A percentile compares a stretch with the other conserved stretches of the same genome.
These are phyloP conservation scores for Rhynchospora tenuis DNA, from an alignment of 176 grass and related monocot genomes.

Conservation along the genomic window DNA sequence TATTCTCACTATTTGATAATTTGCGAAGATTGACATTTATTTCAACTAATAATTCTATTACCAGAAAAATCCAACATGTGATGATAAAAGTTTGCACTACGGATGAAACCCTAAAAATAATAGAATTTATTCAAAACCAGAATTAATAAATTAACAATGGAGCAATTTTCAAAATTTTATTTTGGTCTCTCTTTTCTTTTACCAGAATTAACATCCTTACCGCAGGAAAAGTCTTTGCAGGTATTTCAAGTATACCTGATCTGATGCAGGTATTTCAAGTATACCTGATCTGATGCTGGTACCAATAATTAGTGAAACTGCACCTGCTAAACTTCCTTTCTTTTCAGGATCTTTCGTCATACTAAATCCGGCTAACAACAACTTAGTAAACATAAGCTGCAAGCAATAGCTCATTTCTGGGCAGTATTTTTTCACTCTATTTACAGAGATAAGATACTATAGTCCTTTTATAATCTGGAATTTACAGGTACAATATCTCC, in stretches of 20 bases:
- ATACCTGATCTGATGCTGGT: conserved; percentile 90
- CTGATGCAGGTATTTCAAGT: conserved; percentile 74
- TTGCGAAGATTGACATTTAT: conserved; percentile 51
- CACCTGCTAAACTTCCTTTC: conserved; percentile 58
- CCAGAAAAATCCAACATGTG: conserved; percentile 63
- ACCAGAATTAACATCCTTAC: conserved; percentile 21
- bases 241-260: no score
- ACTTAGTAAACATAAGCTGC: no score
- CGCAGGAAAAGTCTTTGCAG: conserved; percentile 52
- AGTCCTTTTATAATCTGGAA: no score
- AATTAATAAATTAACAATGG: background rate
- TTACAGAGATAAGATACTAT: no score
- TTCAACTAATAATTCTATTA: conserved; percentile 56
- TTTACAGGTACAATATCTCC: no score
- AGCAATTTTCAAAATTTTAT: background rate
- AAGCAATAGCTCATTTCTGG: no score
- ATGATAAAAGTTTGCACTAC: conserved; percentile 59
- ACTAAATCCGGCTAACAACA: background rate
- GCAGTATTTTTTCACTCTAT: no score
- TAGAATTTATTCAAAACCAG: background rate
- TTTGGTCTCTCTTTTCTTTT: background rate
- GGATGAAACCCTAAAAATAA: conserved; percentile 63
- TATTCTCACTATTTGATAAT: no score
- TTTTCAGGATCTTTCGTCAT: conserved; percentile 13
- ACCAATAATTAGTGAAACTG: conserved; percentile 62